Evolutionary conservation across 441 rosid species (phyloP), one percentile per base, ranked within the genome.

Genomic region (Jatropha podagrica): DNA sequence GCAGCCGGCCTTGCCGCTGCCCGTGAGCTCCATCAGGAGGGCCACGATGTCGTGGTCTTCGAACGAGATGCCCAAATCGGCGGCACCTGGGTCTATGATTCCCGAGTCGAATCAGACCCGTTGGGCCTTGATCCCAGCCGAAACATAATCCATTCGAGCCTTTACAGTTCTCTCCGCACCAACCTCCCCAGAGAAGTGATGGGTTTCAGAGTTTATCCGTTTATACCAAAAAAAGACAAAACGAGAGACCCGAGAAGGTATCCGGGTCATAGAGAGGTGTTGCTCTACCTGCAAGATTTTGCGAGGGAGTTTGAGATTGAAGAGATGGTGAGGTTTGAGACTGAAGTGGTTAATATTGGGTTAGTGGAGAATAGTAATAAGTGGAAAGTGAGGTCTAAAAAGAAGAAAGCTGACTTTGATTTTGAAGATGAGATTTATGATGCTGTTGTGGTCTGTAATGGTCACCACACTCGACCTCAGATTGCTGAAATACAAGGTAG

Each of bases 391-490:
- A 82, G 58, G 73, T 85, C 85, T 9, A 85, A 60, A 52, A 72
- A 27, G 72, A 81, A 52, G 84, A 80, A 55, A 5, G 37, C 38
- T 41, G 65, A n/a, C 17, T 69, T 73, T 41, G 61, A 74, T n/a
- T 46, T 71, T 65, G 63, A 72, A 4, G 89, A 91, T n/a, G 98
- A 92, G 81, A 79, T 86, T 32, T 91, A 78, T 20, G 98, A 91
- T 82, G 98, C 97, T 72, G 95, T 93, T 71, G 93, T 95, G 69
- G 91, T 91, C 27, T 95, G 98, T 40, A 88, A 86, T 68, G 97
- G 99, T 13, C 99, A 93, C 79, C 87, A 71, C 74, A 82, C 90
- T 6, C 87, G 93, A 15, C 96, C 97, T 79, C 90, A 93, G 63
- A 62, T 88, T 3, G 97, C 99, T 46, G 77, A 86, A 15, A 81